phyloP scores from a whole-genome alignment of 1,139 yeast genomes.

The Sugiyamaella grinbergsii region DNA sequence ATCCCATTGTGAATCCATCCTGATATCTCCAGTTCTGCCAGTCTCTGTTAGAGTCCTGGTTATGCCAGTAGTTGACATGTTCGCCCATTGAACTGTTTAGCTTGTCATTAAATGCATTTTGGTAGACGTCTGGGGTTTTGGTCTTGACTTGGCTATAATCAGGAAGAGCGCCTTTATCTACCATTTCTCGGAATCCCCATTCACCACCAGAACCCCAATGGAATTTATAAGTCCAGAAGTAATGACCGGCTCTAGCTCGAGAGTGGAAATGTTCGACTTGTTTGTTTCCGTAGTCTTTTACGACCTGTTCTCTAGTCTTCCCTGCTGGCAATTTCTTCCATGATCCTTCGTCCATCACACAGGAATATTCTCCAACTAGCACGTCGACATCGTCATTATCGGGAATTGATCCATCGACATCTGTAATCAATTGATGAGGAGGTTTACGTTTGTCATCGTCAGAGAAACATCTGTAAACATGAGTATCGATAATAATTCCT shows the following conservation, averaged over 20 bases:
- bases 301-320: constrained; percentile 49
- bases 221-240: constrained; percentile 91
- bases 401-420: constrained; percentile 56
- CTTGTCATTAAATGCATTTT: constrained; percentile 46
- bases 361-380: constrained; percentile 86
- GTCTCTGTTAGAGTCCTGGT: constrained; percentile 55
- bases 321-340: constrained; percentile 58
- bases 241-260: constrained; percentile 68
- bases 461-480: constrained; percentile 82
- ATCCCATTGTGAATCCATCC: constrained; percentile 74
- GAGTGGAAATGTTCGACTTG: constrained; percentile 51
- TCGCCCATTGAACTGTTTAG: constrained; percentile 47
- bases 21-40: constrained; percentile 81
- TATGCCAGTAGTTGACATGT: constrained; percentile 72
- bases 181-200: constrained; percentile 89
- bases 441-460: constrained; percentile 68
- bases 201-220: constrained; percentile 91
- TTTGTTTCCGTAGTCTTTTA: constrained; percentile 46
- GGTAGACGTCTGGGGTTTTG: constrained; percentile 25
- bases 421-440: constrained; percentile 64
- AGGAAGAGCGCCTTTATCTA: constrained; percentile 63
- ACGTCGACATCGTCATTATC: constrained; percentile 54
- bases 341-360: constrained; percentile 74
- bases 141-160: constrained; percentile 37
- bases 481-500: constrained; percentile 80